Evolutionary conservation across 129 eudicot species (phyloP).

Genomic region (Oenanthe sinensis): DNA sequence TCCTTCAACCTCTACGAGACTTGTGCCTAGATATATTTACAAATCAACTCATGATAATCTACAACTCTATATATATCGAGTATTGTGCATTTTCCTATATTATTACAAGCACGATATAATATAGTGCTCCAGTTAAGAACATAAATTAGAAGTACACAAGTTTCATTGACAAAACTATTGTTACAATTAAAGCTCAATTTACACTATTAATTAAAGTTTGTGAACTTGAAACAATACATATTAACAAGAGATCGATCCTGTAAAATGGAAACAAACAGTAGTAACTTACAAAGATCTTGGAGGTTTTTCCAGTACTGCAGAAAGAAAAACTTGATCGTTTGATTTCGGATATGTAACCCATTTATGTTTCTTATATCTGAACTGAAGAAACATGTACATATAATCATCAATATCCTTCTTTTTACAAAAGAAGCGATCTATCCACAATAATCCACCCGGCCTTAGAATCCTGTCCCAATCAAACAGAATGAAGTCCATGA

Average conservation of each 20-base stretch:
- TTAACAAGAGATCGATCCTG: slow-evolving; percentile 7
- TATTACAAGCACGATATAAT: too few relatives aligned
- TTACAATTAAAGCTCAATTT: background rate
- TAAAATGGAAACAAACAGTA: background rate
- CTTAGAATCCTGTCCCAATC: slow-evolving; percentile 94
- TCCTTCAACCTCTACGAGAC: too few relatives aligned
- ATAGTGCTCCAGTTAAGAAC: too few relatives aligned
- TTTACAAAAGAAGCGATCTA: slow-evolving; percentile 77
- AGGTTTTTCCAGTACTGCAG: slow-evolving; percentile 89
- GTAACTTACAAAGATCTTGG: slow-evolving; percentile 56
- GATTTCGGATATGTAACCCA: slow-evolving; percentile 76
- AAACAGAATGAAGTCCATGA: slow-evolving; percentile 79
- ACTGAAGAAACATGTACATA: slow-evolving; percentile 94
- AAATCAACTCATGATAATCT: too few relatives aligned
- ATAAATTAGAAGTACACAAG: background rate
- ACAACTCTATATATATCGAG: too few relatives aligned
- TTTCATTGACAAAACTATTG: background rate
- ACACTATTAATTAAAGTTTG: background rate
- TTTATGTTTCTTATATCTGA: slow-evolving; percentile 88
- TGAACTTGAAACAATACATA: slow-evolving; percentile 1
- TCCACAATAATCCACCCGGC: slow-evolving; percentile 96
- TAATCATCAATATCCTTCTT: slow-evolving; percentile 85
- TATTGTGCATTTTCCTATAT: too few relatives aligned
- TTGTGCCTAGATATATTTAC: too few relatives aligned
- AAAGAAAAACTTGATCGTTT: slow-evolving; percentile 77